Evolutionary conservation across 805 yeast genomes (phyloP).

Genomic region (Saccharomycopsis amapae): DNA sequence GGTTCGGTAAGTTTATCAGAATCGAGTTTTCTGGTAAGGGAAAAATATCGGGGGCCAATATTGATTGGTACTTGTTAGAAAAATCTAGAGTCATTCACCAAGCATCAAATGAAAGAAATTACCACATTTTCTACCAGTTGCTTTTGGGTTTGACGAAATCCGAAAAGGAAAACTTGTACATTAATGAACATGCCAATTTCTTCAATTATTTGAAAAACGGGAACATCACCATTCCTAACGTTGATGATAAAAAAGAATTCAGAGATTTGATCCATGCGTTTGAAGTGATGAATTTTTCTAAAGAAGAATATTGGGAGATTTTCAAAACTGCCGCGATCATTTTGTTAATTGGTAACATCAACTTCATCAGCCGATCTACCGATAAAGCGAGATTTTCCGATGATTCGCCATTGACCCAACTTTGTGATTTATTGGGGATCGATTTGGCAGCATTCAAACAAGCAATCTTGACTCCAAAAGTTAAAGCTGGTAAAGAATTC

Average conservation of each 20-base stretch:
- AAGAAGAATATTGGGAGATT: slow-evolving; percentile 47
- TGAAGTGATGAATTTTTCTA: slow-evolving; percentile 60
- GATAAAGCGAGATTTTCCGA: slow-evolving; percentile 71
- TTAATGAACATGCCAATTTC: slow-evolving; percentile 31
- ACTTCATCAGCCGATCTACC: slow-evolving; percentile 55
- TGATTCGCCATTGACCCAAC: slow-evolving; percentile 41
- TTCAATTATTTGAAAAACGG: slow-evolving; percentile 57
- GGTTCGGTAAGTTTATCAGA: slow-evolving; percentile 94
- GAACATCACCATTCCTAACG: slow-evolving; percentile 53
- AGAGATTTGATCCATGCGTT: slow-evolving; percentile 57
- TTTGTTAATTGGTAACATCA: slow-evolving; percentile 79
- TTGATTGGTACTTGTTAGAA: slow-evolving; percentile 90
- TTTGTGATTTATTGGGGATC: slow-evolving; percentile 63
- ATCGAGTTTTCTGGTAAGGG: slow-evolving; percentile 64
- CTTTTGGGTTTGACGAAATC: slow-evolving; percentile 54
- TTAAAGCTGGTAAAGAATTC: slow-evolving; percentile 84
- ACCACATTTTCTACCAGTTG: slow-evolving; percentile 88
- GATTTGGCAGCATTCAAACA: slow-evolving; percentile 44
- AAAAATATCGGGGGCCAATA: slow-evolving; percentile 77
- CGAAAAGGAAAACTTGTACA: slow-evolving; percentile 42
- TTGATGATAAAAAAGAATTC: slow-evolving; percentile 71
- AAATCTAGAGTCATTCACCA: slow-evolving; percentile 87
- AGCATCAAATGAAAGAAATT: slow-evolving; percentile 72
- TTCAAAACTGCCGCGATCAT: slow-evolving; percentile 67
- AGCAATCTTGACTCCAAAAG: slow-evolving; percentile 68